These are phyloP conservation scores for Fusarium tjaetaba DNA, from an alignment of 2,329 filamentous ascomycete genomes.

Conservation along the genomic window DNA sequence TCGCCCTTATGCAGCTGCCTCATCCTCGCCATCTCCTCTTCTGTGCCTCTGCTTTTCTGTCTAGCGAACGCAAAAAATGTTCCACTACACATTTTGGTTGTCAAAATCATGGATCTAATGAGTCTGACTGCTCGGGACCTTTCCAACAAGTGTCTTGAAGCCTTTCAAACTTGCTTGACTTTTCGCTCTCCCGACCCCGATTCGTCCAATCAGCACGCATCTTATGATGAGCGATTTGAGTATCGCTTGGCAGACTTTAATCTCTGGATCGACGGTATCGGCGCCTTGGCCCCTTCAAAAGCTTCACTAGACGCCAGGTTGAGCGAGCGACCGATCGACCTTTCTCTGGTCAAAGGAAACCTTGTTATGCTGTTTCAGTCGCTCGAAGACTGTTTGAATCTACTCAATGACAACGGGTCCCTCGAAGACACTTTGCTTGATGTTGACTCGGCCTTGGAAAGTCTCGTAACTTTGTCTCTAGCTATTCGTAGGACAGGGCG, in stretches of 20 bases:
- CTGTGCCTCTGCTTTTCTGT: too few species aligned
- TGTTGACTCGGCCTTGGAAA: background rate
- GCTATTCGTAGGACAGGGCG: background rate
- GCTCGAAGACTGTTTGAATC: rapidly evolving
- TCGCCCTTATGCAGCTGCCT: background rate
- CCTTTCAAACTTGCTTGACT: background rate
- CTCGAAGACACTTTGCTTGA: rapidly evolving
- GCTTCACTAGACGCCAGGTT: background rate
- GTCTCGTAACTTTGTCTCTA: rapidly evolving
- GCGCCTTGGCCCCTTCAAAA: background rate
- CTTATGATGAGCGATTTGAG: background rate
- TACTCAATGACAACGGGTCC: rapidly evolving
- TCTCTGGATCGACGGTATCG: background rate
- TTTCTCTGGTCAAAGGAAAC: background rate
- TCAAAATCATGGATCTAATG: background rate
- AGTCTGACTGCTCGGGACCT: background rate
- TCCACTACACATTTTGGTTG: rapidly evolving
- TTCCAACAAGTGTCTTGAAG: background rate
- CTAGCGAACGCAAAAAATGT: too few species aligned
- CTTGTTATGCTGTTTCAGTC: background rate
- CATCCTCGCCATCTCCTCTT: background rate
- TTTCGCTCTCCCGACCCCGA: rapidly evolving
- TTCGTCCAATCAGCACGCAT: background rate
- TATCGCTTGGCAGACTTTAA: background rate
- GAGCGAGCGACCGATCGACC: background rate